Evolutionary conservation across 169 alveolate genomes (phyloP).

Genomic region (Plasmodium cynomolgi): DNA sequence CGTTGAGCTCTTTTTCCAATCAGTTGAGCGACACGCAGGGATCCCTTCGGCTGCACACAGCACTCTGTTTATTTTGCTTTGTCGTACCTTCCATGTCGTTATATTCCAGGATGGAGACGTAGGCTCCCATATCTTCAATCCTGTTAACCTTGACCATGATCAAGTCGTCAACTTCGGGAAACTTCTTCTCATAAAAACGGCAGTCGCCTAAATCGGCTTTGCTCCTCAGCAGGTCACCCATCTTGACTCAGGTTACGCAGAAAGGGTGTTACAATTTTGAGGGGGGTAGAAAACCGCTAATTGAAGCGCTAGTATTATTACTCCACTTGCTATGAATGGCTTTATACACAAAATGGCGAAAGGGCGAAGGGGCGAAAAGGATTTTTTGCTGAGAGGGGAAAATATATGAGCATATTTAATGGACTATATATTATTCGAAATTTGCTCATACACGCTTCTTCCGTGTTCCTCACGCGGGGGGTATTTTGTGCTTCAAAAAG

Average conservation of each 20-base stretch:
- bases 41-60: not conserved
- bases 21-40: not conserved
- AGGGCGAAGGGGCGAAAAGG: not conserved
- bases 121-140: constrained; percentile 97
- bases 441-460: not conserved
- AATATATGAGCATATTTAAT: not conserved
- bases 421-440: not conserved
- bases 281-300: not conserved
- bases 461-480: not conserved
- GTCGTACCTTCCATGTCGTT: constrained; percentile 93
- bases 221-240: constrained; percentile 54
- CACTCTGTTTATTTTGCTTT: not conserved
- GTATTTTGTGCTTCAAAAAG: not conserved
- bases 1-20: not conserved
- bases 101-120: constrained; percentile 97
- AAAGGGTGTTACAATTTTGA: not conserved
- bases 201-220: constrained; percentile 88
- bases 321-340: not conserved
- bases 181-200: constrained; percentile 94
- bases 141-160: constrained; percentile 95
- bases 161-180: constrained; percentile 94
- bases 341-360: constrained; percentile 1
- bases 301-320: not conserved
- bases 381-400: not conserved
- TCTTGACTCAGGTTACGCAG: constrained; percentile 1